Conservation (phyloP, 371 early-diverging fungal species). For the Mucor circinelloides region DNA sequence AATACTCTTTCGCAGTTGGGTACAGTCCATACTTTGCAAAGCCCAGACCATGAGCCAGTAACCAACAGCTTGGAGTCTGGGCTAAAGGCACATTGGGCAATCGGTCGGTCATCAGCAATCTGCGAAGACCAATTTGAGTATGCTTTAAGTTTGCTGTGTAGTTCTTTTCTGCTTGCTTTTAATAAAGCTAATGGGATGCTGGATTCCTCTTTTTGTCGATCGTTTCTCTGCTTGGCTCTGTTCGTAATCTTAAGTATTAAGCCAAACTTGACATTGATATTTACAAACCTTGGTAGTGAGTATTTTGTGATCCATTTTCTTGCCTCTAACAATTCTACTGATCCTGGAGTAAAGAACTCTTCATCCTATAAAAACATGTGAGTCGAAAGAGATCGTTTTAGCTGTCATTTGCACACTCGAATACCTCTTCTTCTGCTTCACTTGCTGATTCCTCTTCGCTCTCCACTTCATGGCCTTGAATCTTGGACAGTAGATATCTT, state of each 20-base stretch:
- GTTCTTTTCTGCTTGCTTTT: conserved; percentile 79
- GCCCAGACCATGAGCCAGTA: conserved; percentile 88
- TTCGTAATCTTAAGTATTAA: not conserved
- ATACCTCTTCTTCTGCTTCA: conserved; percentile 35
- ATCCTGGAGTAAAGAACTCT: conserved; percentile 90
- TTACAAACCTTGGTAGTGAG: conserved; percentile 72
- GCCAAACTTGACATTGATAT: not conserved
- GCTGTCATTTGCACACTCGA: too few species aligned
- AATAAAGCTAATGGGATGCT: conserved; percentile 71
- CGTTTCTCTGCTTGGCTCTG: conserved; percentile 77
- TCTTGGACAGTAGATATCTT: conserved; percentile 69
- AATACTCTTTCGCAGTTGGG: conserved; percentile 68
- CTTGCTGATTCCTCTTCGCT: conserved; percentile 56
- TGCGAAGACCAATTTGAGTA: conserved; percentile 83
- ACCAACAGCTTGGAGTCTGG: conserved; percentile 80
- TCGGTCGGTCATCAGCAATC: conserved; percentile 90
- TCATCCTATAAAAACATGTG: conserved; percentile 41
- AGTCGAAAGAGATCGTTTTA: not conserved
- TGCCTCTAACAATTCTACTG: conserved; percentile 68
- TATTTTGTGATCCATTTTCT: conserved; percentile 74
- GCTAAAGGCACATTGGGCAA: conserved; percentile 78
- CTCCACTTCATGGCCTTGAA: conserved; percentile 49
- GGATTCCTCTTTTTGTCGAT: conserved; percentile 68
- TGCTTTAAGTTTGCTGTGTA: conserved; percentile 68
- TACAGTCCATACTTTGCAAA: conserved; percentile 85